A percentile compares a stretch with the other conserved stretches of the same genome.
These are phyloP conservation scores for Podaxis carcinomalis DNA, from an alignment of 768 basidiomycete genomes.

Conservation along the genomic window DNA sequence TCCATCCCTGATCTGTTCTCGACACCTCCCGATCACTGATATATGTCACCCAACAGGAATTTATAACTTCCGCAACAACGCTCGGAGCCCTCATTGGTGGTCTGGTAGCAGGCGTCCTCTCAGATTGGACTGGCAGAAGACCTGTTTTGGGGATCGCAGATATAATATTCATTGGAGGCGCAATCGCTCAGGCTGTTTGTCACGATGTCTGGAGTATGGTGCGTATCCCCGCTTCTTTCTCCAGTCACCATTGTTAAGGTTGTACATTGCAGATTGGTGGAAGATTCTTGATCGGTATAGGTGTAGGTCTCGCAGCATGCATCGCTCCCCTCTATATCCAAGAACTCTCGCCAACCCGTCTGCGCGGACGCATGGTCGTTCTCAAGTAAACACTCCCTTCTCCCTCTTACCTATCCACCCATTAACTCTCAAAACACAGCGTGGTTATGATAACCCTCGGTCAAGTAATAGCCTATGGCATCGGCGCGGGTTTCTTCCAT, in stretches of 20 bases:
- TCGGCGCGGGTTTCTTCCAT: slow-evolving; percentile 62
- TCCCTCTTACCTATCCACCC: not conserved
- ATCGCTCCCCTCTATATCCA: slow-evolving; percentile 82
- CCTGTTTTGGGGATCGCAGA: slow-evolving; percentile 65
- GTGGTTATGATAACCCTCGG: slow-evolving; percentile 80
- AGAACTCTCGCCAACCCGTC: slow-evolving; percentile 71
- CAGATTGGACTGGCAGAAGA: slow-evolving; percentile 67
- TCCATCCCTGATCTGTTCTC: no score
- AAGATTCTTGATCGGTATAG: slow-evolving; percentile 70
- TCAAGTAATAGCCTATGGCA: slow-evolving; percentile 76
- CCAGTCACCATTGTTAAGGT: not conserved
- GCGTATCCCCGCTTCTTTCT: slow-evolving; percentile 10
- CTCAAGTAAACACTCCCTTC: slow-evolving; percentile 40
- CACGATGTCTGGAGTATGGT: slow-evolving; percentile 72
- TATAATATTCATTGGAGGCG: slow-evolving; percentile 70
- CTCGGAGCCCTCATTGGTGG: slow-evolving; percentile 77
- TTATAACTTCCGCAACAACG: slow-evolving; percentile 78
- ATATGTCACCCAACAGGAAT: slow-evolving; percentile 43
- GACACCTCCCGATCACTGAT: not conserved
- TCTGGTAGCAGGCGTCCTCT: slow-evolving; percentile 61
- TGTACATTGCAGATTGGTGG: slow-evolving; percentile 48
- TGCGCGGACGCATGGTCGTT: slow-evolving; percentile 75
- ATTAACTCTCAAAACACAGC: slow-evolving; percentile 15
- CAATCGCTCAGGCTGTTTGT: slow-evolving; percentile 65
- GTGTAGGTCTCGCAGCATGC: slow-evolving; percentile 73